Conservation (phyloP, 495 filamentous ascomycete genomes). For the Aspergillus kassunensis region DNA sequence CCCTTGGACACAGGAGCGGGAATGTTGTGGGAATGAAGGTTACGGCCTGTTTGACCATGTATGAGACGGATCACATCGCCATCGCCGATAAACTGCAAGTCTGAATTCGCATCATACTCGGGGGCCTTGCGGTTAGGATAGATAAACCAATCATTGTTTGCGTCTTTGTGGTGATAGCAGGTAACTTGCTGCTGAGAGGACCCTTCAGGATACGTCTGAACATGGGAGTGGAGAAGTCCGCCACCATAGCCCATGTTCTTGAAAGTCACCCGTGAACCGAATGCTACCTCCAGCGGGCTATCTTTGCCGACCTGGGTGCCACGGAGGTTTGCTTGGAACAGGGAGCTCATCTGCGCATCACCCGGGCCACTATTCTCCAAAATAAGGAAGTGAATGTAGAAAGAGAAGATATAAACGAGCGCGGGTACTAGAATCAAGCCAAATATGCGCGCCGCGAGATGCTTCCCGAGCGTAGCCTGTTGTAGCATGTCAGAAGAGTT, state of each 20-base stretch:
- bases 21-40: slow-evolving; percentile 89
- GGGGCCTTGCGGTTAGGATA: slow-evolving; percentile 79
- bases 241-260: slow-evolving; percentile 99
- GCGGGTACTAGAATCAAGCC: slow-evolving; percentile 86
- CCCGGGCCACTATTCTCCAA: slow-evolving; percentile 92
- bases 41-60: slow-evolving; percentile 92
- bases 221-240: slow-evolving; percentile 94
- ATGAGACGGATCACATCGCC: slow-evolving; percentile 80
- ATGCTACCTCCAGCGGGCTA: slow-evolving; percentile 85
- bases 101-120: slow-evolving; percentile 66
- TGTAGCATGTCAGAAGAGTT: slow-evolving; percentile 15
- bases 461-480: slow-evolving; percentile 66
- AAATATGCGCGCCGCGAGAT: slow-evolving; percentile 73
- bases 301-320: slow-evolving; percentile 92
- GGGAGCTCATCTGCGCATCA: slow-evolving; percentile 98
- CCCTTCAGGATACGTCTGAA: slow-evolving; percentile 94
- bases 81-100: slow-evolving; percentile 71
- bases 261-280: slow-evolving; percentile 84
- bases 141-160: slow-evolving; percentile 99
- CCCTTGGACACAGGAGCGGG: slow-evolving; percentile 84
- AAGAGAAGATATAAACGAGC: slow-evolving; percentile 89
- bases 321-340: slow-evolving; percentile 93
- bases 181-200: slow-evolving; percentile 94
- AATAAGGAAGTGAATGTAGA: slow-evolving; percentile 88
- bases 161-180: slow-evolving; percentile 98